Conservation (phyloP, 257 asterid genomes). For the Eucommia ulmoides region DNA sequence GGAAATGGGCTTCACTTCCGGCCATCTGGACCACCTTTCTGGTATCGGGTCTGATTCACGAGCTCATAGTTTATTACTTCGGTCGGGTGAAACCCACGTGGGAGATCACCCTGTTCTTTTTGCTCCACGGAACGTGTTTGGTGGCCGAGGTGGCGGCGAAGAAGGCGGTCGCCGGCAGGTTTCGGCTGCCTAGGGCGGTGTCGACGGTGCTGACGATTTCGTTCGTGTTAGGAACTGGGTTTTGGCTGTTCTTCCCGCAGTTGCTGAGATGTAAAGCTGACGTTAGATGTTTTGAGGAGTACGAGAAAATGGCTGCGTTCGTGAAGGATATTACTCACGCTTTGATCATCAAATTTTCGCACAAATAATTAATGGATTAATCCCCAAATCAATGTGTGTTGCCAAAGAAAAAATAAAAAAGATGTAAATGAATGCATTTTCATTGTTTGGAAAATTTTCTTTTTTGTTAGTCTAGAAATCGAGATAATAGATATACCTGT, state of each 20-base stretch:
- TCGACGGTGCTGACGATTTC: conserved; percentile 29
- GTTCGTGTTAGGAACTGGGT: conserved; percentile 34
- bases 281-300: conserved; percentile 41
- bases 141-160: conserved; percentile 30
- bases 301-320: conserved; percentile 39
- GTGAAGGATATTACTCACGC: conserved; percentile 34
- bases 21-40: conserved; percentile 40
- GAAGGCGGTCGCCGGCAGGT: conserved; percentile 28
- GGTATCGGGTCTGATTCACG: conserved; percentile 61
- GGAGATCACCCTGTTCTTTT: conserved; percentile 45
- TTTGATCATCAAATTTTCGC: too few species aligned
- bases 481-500: too few species aligned
- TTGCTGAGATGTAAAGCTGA: conserved; percentile 33
- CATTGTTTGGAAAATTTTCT: too few species aligned
- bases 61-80: conserved; percentile 56
- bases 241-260: conserved; percentile 58
- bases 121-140: conserved; percentile 50
- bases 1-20: conserved; percentile 44
- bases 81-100: conserved; percentile 60
- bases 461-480: too few species aligned
- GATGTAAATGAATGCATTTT: too few species aligned
- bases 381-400: too few species aligned
- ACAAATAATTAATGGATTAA: too few species aligned
- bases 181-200: conserved; percentile 30
- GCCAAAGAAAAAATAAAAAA: too few species aligned